These are phyloP conservation scores for Nitzschia palea DNA, from an alignment of 108 stramenopile genomes.

Conservation along the genomic window DNA sequence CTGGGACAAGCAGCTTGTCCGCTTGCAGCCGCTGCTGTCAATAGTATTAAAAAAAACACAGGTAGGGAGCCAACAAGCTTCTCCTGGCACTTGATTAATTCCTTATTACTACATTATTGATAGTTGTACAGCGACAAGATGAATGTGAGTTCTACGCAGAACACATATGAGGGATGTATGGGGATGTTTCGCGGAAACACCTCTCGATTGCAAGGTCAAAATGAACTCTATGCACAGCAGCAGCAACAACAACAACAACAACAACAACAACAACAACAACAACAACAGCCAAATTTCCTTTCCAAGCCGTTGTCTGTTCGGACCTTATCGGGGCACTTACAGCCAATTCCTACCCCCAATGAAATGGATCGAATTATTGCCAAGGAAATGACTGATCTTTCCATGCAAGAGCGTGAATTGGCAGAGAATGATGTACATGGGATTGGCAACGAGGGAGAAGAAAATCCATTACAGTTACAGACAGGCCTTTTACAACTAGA, in stretches of 20 bases:
- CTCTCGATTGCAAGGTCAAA: background rate
- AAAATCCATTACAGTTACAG: conserved; percentile 20
- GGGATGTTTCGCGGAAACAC: background rate
- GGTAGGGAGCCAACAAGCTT: too few relatives aligned
- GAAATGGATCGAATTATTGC: conserved; percentile 28
- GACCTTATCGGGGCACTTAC: too few relatives aligned
- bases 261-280: background rate
- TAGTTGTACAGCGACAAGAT: too few relatives aligned
- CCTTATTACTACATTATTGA: too few relatives aligned
- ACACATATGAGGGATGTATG: background rate
- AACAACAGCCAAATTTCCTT: background rate
- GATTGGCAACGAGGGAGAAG: conserved; percentile 5
- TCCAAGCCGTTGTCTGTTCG: too few relatives aligned
- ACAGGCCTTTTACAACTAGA: conserved; percentile 5
- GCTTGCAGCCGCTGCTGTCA: too few relatives aligned
- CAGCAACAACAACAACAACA: too few relatives aligned
- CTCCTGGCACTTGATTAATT: too few relatives aligned
- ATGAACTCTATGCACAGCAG: background rate
- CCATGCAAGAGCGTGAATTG: conserved; percentile 23
- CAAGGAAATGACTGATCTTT: conserved; percentile 24
- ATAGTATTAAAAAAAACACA: too few relatives aligned
- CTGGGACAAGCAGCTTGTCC: too few relatives aligned
- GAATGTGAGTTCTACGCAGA: background rate
- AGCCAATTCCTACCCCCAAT: conserved; percentile 5
- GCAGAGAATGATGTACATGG: conserved; percentile 38